Percentiles rank a stretch among this genome's conserved stretches.
phyloP scores from a whole-genome alignment of 2,329 filamentous ascomycete species.

The Ophiostoma ulmi region DNA sequence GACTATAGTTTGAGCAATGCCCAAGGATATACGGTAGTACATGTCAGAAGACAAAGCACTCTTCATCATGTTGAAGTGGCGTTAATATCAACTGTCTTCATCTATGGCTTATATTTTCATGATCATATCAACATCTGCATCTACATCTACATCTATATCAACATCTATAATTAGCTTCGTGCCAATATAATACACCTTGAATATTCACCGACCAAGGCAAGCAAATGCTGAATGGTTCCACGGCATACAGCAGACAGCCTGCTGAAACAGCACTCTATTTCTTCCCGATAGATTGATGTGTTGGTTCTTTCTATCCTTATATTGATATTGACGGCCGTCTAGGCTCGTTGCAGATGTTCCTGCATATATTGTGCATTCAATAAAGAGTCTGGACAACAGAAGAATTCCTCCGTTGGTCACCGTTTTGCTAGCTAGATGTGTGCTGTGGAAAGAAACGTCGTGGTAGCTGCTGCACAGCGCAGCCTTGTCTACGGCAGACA shows the following conservation, averaged over 20 bases:
- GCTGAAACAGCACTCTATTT: conserved; percentile 5
- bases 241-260: conserved; percentile 13
- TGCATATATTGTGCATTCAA: background rate
- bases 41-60: too few relatives aligned
- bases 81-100: too few relatives aligned
- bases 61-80: too few relatives aligned
- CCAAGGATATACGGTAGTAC: too few relatives aligned
- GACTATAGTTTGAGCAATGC: too few relatives aligned
- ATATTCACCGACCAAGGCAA: background rate
- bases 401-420: background rate
- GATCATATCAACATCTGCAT: background rate
- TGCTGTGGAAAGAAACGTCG: background rate
- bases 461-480: background rate
- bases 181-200: too few relatives aligned
- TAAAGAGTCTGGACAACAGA: background rate
- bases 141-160: background rate
- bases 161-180: too few relatives aligned
- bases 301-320: background rate
- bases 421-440: background rate
- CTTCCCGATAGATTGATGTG: background rate
- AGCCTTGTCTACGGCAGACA: background rate
- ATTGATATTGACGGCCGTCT: background rate
- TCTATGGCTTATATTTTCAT: too few relatives aligned
- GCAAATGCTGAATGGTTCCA: background rate
- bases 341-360: background rate